Percentiles rank a stretch among this genome's conserved stretches.
These are phyloP conservation scores for Pulveroboletus sp. DNA, from an alignment of 768 basidiomycete genomes.

Conservation along the genomic window DNA sequence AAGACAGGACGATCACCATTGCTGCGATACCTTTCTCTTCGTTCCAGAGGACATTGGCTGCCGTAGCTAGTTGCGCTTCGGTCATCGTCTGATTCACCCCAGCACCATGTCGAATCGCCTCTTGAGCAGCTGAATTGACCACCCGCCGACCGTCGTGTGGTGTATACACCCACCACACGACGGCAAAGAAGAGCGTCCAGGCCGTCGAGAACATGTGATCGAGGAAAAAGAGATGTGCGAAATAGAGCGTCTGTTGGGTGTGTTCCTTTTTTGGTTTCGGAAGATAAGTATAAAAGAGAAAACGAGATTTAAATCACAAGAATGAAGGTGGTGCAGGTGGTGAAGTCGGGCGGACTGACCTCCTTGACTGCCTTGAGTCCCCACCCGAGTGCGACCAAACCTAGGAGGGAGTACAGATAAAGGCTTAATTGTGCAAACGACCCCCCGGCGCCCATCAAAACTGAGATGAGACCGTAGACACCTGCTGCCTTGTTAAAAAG, in stretches of 20 bases:
- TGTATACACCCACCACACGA: slow-evolving; percentile 86
- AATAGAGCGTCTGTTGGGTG: slow-evolving; percentile 74
- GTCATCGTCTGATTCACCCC: slow-evolving; percentile 51
- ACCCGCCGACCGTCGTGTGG: slow-evolving; percentile 85
- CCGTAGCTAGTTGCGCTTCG: slow-evolving; percentile 58
- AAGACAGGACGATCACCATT: slow-evolving; percentile 72
- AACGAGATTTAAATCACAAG: slow-evolving; percentile 9
- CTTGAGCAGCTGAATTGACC: slow-evolving; percentile 83
- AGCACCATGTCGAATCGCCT: slow-evolving; percentile 69
- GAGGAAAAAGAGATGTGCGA: slow-evolving; percentile 87
- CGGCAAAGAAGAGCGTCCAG: slow-evolving; percentile 90
- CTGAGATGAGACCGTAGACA: slow-evolving; percentile 90
- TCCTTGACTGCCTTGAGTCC: slow-evolving; percentile 81
- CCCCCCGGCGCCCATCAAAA: slow-evolving; percentile 87
- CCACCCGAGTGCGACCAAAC: slow-evolving; percentile 78
- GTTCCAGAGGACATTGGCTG: slow-evolving; percentile 84
- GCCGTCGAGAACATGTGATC: slow-evolving; percentile 88
- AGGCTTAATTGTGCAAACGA: slow-evolving; percentile 88
- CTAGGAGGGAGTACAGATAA: slow-evolving; percentile 88
- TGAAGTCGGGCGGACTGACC: slow-evolving; percentile 42
- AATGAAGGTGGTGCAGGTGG: not conserved
- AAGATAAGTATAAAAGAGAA: not conserved
- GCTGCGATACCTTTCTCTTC: slow-evolving; percentile 82
- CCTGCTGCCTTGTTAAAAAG: slow-evolving; percentile 97
- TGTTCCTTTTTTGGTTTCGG: slow-evolving; percentile 61